These are phyloP conservation scores for Rhodotorula sp. DNA, from an alignment of 1,284 basidiomycete genomes.

Conservation along the genomic window DNA sequence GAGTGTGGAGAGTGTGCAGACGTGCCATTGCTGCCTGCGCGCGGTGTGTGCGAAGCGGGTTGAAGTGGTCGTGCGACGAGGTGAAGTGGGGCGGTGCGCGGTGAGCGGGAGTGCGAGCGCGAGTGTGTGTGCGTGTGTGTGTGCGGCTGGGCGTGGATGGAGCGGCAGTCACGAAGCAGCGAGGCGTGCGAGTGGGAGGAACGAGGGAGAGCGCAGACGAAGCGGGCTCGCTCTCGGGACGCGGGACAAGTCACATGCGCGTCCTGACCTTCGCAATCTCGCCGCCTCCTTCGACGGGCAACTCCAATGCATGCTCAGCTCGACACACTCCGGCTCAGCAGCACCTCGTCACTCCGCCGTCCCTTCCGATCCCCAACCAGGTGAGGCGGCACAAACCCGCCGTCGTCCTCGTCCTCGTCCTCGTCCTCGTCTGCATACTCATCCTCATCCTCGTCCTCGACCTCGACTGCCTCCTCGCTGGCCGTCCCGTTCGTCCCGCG, in stretches of 20 bases:
- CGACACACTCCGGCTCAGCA: conserved; percentile 32
- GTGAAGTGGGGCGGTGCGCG: too few relatives aligned
- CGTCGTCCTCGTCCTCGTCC: conserved; percentile 24
- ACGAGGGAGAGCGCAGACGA: too few relatives aligned
- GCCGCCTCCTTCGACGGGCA: too few relatives aligned
- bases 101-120: neutral
- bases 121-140: too few relatives aligned
- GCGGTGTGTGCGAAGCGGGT: too few relatives aligned
- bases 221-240: too few relatives aligned
- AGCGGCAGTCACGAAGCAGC: too few relatives aligned
- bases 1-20: neutral
- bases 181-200: too few relatives aligned
- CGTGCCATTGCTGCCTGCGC: neutral
- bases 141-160: too few relatives aligned
- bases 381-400: conserved; percentile 36
- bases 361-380: conserved; percentile 9
- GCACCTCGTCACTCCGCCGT: conserved; percentile 27
- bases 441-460: neutral
- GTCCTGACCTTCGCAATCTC: too few relatives aligned
- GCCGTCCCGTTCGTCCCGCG: neutral
- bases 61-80: neutral
- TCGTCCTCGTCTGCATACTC: conserved; percentile 9
- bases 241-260: too few relatives aligned
- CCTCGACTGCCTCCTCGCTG: neutral
- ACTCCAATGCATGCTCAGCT: neutral